Conservation (phyloP, 257 asterid genomes). For the Verbena officinalis region DNA sequence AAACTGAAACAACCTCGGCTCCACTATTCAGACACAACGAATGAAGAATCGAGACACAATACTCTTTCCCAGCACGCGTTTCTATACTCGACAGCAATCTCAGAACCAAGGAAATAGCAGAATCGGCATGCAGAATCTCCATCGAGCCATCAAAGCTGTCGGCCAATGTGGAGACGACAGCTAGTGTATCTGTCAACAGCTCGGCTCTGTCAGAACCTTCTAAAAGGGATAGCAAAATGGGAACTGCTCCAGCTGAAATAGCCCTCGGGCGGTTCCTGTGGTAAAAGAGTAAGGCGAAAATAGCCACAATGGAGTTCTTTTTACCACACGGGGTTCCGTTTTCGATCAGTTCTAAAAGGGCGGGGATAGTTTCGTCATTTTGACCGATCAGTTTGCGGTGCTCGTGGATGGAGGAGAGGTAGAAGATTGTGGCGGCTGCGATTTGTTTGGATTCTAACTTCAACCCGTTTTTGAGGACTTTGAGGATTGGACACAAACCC, state of each 20-base stretch:
- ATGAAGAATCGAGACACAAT: slow-evolving; percentile 60
- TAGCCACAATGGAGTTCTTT: slow-evolving; percentile 65
- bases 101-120: slow-evolving; percentile 37
- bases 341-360: slow-evolving; percentile 46
- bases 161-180: slow-evolving; percentile 59
- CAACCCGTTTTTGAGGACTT: slow-evolving; percentile 48
- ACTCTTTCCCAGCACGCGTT: slow-evolving; percentile 58
- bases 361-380: slow-evolving; percentile 45
- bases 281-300: slow-evolving; percentile 52
- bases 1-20: slow-evolving; percentile 41
- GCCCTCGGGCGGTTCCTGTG: slow-evolving; percentile 48
- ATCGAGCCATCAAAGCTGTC: slow-evolving; percentile 53
- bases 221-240: slow-evolving; percentile 38
- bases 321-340: slow-evolving; percentile 61
- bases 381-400: slow-evolving; percentile 57
- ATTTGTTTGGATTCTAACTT: slow-evolving; percentile 53
- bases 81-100: slow-evolving; percentile 34
- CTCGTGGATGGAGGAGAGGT: slow-evolving; percentile 58
- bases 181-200: slow-evolving; percentile 52
- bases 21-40: slow-evolving; percentile 63
- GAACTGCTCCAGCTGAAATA: slow-evolving; percentile 46
- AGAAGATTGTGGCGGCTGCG: slow-evolving; percentile 72
- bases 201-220: slow-evolving; percentile 50
- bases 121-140: slow-evolving; percentile 34
- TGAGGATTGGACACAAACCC: slow-evolving; percentile 45